Evolutionary conservation across 2,329 filamentous ascomycete species (phyloP).

Genomic region (Diaporthe humulicola): DNA sequence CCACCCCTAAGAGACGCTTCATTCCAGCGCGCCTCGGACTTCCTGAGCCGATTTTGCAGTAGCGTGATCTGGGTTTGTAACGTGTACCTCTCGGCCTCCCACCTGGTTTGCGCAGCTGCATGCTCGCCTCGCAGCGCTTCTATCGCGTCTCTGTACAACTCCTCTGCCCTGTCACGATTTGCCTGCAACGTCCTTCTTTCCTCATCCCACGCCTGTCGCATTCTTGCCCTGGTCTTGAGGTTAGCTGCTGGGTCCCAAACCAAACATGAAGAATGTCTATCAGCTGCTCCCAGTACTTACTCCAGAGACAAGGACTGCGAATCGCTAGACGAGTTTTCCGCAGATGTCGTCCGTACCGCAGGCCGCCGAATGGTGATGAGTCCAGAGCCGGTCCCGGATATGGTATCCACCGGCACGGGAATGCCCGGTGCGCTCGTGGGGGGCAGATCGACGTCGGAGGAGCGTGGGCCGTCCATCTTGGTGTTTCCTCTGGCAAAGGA

Average conservation of each 20-base stretch:
- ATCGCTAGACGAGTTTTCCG: conserved; percentile 26
- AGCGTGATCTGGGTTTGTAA: conserved; percentile 44
- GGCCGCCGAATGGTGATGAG: conserved; percentile 37
- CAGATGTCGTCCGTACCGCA: conserved; percentile 29
- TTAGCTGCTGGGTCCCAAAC: conserved; percentile 15
- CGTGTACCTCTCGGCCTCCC: conserved; percentile 53
- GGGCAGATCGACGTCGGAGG: conserved; percentile 33
- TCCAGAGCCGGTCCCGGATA: conserved; percentile 37
- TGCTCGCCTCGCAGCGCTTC: conserved; percentile 37
- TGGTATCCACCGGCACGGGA: conserved; percentile 38
- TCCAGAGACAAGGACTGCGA: conserved; percentile 34
- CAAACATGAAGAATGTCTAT: not conserved
- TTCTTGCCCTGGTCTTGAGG: conserved; percentile 44
- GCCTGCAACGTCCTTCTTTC: conserved; percentile 68
- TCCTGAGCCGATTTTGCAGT: conserved; percentile 42
- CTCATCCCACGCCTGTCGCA: conserved; percentile 65
- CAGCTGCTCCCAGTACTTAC: conserved; percentile 20
- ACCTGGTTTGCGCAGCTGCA: conserved; percentile 28
- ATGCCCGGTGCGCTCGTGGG: conserved; percentile 15
- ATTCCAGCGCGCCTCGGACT: conserved; percentile 36
- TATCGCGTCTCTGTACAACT: conserved; percentile 57
- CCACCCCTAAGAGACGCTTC: conserved; percentile 36
- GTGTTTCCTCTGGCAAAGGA: conserved; percentile 20
- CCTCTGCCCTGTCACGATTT: conserved; percentile 65
- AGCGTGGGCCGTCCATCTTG: conserved; percentile 34